Percentiles rank a stretch among this genome's conserved stretches.
phyloP scores from a whole-genome alignment of 768 basidiomycete species.

The Pleurotus cornucopiae region DNA sequence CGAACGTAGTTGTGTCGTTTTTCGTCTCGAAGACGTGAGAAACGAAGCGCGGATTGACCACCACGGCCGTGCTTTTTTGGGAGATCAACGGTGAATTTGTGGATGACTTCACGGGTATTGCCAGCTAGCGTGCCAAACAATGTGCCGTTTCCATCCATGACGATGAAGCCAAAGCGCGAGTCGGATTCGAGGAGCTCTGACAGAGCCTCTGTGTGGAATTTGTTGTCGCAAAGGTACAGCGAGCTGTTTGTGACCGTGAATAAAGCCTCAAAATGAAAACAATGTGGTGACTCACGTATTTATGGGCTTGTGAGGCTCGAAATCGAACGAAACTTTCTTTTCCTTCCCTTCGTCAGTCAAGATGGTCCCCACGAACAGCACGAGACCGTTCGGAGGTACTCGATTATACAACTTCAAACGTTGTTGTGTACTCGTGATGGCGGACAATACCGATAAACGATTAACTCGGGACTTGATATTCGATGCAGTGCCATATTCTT shows the following conservation, averaged over 20 bases:
- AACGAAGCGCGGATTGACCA: constrained; percentile 99
- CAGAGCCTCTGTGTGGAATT: constrained; percentile 97
- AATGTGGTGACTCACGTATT: constrained; percentile 71
- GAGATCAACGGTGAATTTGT: constrained; percentile 98
- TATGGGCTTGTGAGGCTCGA: constrained; percentile 98
- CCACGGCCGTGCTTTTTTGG: constrained; percentile 99
- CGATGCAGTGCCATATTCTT: constrained; percentile 98
- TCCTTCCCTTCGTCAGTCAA: constrained; percentile 98
- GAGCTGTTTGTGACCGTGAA: constrained; percentile 47
- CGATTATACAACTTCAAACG: constrained; percentile 95
- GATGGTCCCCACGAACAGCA: constrained; percentile 97
- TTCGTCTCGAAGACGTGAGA: constrained; percentile 98
- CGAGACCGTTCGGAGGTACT: constrained; percentile 94
- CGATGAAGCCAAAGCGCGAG: constrained; percentile 97
- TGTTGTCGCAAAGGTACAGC: constrained; percentile 98
- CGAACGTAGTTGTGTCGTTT: constrained; percentile 99
- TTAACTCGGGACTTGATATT: constrained; percentile 99
- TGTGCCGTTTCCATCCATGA: constrained; percentile 98
- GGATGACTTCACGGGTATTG: constrained; percentile 94
- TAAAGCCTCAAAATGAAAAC: not conserved
- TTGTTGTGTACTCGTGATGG: constrained; percentile 97
- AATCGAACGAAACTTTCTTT: constrained; percentile 98
- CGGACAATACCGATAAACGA: constrained; percentile 94
- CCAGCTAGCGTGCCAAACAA: constrained; percentile 95
- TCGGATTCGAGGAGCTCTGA: constrained; percentile 96